Evolutionary conservation across 2,329 filamentous ascomycete species (phyloP), one percentile per base, ranked within the genome.

Genomic region (Pseudogymnoascus pannorum): DNA sequence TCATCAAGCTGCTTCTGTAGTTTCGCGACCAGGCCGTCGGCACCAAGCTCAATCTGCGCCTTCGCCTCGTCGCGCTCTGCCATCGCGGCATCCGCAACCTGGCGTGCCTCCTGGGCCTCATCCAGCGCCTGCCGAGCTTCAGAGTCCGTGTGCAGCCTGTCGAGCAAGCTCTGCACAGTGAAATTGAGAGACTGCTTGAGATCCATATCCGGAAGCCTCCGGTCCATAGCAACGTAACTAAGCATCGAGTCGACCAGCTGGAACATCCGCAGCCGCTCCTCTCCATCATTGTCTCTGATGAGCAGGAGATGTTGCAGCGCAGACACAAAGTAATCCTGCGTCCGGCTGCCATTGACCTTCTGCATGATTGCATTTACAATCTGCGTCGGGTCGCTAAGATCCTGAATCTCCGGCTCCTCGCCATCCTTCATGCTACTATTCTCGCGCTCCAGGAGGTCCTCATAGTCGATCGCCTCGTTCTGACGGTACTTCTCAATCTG

Each of bases 181-280:
- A 97, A 97, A 74, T 96, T 97, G 66, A 99, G 83, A 71, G 92
- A 96, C 74, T 97, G 93, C 78, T 97, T 97, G 63, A 99, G 83
- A 73, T 99, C 94, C 86, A 97, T 93, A 75, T 99, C 93, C 38
- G 94, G 94, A 66, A 97, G 76, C 65, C 94, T 84, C 71, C 94
- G 85, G 75, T 99, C 94, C 93, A 99, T 99, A 69, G 93, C 93
- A 65, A 99, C 93, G 75, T 97, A 97, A 75, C 92, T 96, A 66
- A 99, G 85, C 92, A 97, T 97, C n/a, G 91, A 88, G 75, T 99
- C 94, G 26, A 97, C 92, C 26, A 99, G 84, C 78, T 97, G 94
- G 76, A 97, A 99, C 88, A 97, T 94, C 57, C 91, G 87, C 64
- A 97, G 77, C 12, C 92, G 86, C 75, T 99, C 94, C 72, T 97